phyloP scores from a whole-genome alignment of 2,329 filamentous ascomycete genomes.

The Blastomyces percursus region DNA sequence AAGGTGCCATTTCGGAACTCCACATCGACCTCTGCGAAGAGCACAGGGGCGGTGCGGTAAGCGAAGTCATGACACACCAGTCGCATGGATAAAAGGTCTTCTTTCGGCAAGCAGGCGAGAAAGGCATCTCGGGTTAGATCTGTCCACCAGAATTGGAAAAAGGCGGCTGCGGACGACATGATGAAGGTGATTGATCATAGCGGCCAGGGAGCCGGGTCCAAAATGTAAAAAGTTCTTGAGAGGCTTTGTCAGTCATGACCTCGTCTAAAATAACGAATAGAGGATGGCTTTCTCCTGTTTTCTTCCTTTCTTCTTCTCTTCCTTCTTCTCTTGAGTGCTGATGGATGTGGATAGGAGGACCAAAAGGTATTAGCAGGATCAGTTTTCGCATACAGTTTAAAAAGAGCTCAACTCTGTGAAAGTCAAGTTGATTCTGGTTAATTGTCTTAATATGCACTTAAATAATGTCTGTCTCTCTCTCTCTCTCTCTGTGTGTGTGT shows the following conservation, averaged over 20 bases:
- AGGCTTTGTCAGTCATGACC: slow-evolving; percentile 4
- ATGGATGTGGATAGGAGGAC: not conserved
- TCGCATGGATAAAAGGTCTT: slow-evolving; percentile 27
- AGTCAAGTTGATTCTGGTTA: not conserved
- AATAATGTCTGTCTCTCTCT: not conserved
- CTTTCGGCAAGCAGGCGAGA: slow-evolving; percentile 21
- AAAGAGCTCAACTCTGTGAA: slow-evolving; percentile 1
- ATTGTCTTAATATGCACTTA: not conserved
- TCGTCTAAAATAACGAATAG: not conserved
- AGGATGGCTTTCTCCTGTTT: not conserved
- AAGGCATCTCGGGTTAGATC: slow-evolving; percentile 25
- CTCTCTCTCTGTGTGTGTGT: no score
- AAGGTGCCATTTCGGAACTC: slow-evolving; percentile 55
- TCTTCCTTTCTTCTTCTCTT: not conserved
- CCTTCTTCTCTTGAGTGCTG: not conserved
- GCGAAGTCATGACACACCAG: slow-evolving; percentile 28
- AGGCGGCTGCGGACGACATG: slow-evolving; percentile 16
- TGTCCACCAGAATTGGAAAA: slow-evolving; percentile 29
- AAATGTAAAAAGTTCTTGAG: slow-evolving; percentile 2
- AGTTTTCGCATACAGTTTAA: slow-evolving; percentile 1
- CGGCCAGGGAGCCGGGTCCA: slow-evolving; percentile 2
- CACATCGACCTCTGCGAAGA: slow-evolving; percentile 38
- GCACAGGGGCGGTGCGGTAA: slow-evolving; percentile 21
- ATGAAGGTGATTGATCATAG: slow-evolving; percentile 4
- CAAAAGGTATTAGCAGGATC: not conserved